phyloP scores from a whole-genome alignment of 2,329 filamentous ascomycete genomes.

The Neocatenulostroma microsporum region DNA sequence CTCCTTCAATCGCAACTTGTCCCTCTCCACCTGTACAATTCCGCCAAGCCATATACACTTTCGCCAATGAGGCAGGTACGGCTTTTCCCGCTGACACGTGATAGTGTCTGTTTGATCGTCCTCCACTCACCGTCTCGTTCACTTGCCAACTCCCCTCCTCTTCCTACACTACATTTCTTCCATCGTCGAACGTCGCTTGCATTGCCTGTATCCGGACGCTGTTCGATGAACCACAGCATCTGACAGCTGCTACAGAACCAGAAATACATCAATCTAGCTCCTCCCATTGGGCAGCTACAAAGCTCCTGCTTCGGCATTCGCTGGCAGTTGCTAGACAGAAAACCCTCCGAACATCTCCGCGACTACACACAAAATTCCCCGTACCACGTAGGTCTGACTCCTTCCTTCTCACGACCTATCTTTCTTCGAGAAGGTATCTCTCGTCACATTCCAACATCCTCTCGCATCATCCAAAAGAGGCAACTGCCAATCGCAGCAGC shows the following conservation, averaged over 20 bases:
- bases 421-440: not conserved
- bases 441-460: not conserved
- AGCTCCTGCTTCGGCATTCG: slow-evolving; percentile 1
- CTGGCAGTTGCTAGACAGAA: not conserved
- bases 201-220: too few relatives aligned
- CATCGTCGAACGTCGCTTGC: too few relatives aligned
- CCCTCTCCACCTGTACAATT: not conserved
- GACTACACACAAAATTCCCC: not conserved
- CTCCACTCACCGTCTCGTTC: too few relatives aligned
- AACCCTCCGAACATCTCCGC: not conserved
- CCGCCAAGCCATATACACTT: not conserved
- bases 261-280: too few relatives aligned
- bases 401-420: not conserved
- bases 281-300: slow-evolving; percentile 4
- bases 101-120: too few relatives aligned
- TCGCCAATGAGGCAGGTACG: too few relatives aligned
- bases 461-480: not conserved
- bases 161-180: too few relatives aligned
- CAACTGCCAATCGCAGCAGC: slow-evolving; percentile 8
- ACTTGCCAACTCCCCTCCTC: too few relatives aligned
- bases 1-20: not conserved
- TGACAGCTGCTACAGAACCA: too few relatives aligned
- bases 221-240: too few relatives aligned
- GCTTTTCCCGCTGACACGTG: too few relatives aligned
- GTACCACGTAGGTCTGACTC: not conserved